phyloP scores from a whole-genome alignment of 2,329 filamentous ascomycete species.

The Aspergillus flavus region DNA sequence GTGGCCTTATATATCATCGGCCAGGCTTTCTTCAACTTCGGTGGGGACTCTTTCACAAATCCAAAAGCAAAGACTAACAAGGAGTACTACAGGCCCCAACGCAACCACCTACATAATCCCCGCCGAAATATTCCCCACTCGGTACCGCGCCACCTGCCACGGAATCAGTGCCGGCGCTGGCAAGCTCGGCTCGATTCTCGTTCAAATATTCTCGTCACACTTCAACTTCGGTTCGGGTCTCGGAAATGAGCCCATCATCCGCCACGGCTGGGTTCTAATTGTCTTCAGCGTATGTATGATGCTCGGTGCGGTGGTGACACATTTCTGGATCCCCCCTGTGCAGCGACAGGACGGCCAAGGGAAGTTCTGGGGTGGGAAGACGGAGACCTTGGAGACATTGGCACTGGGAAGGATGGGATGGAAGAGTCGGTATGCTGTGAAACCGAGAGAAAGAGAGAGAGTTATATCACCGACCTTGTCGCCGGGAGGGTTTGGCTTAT shows the following conservation, averaged over 20 bases:
- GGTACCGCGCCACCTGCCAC: conserved; percentile 57
- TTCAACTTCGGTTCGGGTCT: conserved; percentile 42
- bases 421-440: conserved; percentile 38
- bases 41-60: conserved; percentile 27
- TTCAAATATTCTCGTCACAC: conserved; percentile 44
- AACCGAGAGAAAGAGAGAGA: conserved; percentile 5
- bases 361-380: conserved; percentile 38
- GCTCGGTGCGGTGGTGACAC: conserved; percentile 42
- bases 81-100: conserved; percentile 33
- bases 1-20: conserved; percentile 49
- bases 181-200: conserved; percentile 54
- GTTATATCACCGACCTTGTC: neutral
- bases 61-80: neutral
- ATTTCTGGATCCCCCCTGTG: conserved; percentile 45
- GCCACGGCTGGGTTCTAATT: conserved; percentile 44
- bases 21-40: conserved; percentile 53
- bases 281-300: conserved; percentile 48
- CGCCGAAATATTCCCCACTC: conserved; percentile 60
- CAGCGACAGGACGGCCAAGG: conserved; percentile 28
- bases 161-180: conserved; percentile 57
- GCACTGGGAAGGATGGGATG: conserved; percentile 40
- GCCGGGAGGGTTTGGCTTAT: neutral
- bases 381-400: conserved; percentile 43
- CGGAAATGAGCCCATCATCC: conserved; percentile 34
- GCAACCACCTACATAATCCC: conserved; percentile 52